phyloP scores from a whole-genome alignment of 2,329 filamentous ascomycete species.

The Fusarium kyushuense region DNA sequence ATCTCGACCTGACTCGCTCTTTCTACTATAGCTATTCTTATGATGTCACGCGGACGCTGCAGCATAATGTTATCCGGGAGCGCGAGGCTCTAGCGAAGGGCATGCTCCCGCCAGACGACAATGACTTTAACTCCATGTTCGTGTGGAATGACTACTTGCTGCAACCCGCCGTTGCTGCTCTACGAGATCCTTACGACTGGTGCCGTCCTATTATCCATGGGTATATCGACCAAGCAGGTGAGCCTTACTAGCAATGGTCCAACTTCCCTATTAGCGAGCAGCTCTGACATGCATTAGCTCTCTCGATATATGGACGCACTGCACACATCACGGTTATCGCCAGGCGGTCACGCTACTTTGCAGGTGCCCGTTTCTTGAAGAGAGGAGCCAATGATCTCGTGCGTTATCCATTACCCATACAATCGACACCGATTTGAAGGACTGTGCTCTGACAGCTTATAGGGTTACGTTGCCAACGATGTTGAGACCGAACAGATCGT shows the following conservation, averaged over 20 bases:
- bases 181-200: constrained; percentile 93
- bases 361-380: constrained; percentile 93
- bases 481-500: constrained; percentile 99
- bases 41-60: constrained; percentile 90
- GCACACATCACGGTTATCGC: constrained; percentile 96
- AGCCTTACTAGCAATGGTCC: constrained; percentile 15
- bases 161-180: constrained; percentile 74
- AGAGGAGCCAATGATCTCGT: constrained; percentile 89
- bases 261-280: neutral
- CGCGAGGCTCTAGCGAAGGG: constrained; percentile 77
- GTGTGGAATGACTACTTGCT: constrained; percentile 96
- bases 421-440: neutral
- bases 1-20: constrained; percentile 87
- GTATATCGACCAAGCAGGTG: constrained; percentile 88
- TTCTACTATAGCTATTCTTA: constrained; percentile 99
- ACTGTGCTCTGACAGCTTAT: constrained; percentile 9
- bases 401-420: constrained; percentile 29
- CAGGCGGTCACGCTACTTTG: constrained; percentile 90
- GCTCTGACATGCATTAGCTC: constrained; percentile 56
- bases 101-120: constrained; percentile 66
- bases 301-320: constrained; percentile 87
- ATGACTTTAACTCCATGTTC: constrained; percentile 93
- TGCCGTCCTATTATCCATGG: constrained; percentile 96
- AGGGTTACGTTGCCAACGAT: constrained; percentile 95
- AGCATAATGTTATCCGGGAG: constrained; percentile 90